These are phyloP conservation scores for Claviceps sp. DNA, from an alignment of 2,329 filamentous ascomycete genomes.

Conservation along the genomic window DNA sequence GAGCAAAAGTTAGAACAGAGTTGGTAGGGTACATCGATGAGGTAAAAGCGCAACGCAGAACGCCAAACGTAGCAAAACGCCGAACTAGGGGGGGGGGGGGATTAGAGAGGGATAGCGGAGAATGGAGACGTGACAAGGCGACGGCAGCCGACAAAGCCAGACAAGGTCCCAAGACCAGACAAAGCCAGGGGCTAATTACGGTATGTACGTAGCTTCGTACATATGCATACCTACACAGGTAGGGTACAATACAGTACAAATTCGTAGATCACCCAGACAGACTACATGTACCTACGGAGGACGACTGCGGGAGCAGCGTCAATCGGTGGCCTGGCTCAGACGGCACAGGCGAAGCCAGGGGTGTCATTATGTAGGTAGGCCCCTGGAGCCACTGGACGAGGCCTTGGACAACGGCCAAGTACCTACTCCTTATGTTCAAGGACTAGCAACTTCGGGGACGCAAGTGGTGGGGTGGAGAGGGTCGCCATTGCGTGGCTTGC, in stretches of 20 bases:
- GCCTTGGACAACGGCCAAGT: neutral
- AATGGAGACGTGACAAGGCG: conserved; percentile 21
- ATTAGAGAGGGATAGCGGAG: conserved; percentile 10
- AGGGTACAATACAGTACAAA: no score
- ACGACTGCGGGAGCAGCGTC: no score
- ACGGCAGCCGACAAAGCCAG: conserved; percentile 6
- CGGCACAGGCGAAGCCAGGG: neutral
- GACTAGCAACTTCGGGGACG: no score
- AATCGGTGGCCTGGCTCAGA: no score
- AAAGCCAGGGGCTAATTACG: no score
- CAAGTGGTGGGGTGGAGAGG: no score
- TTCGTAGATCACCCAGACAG: no score
- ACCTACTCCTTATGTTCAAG: neutral
- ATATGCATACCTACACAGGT: no score
- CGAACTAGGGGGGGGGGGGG: conserved; percentile 13
- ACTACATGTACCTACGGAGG: no score
- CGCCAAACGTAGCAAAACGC: neutral
- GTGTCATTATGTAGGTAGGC: neutral
- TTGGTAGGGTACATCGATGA: conserved; percentile 9
- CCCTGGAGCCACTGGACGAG: neutral
- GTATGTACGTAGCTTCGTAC: no score
- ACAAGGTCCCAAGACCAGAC: neutral
- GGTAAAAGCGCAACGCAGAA: conserved; percentile 8
- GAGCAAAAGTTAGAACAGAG: conserved; percentile 6
- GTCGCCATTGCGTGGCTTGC: neutral